These are phyloP conservation scores for Lojkania enalia DNA, from an alignment of 2,329 filamentous ascomycete species.

Conservation along the genomic window DNA sequence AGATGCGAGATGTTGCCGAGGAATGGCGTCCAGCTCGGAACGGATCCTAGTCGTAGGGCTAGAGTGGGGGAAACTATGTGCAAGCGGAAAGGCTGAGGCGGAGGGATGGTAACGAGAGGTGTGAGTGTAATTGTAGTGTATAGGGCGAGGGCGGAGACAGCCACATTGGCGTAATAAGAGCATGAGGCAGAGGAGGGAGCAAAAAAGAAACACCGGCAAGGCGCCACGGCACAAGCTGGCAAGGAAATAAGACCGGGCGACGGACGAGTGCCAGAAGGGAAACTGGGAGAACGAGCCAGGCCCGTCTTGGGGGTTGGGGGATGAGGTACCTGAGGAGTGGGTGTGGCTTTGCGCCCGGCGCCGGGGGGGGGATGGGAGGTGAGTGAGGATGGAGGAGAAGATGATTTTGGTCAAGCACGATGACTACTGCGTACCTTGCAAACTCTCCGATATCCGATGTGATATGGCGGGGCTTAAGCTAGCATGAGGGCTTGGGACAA, in stretches of 20 bases:
- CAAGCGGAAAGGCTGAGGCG: conserved; percentile 22
- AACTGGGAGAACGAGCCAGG: conserved; percentile 27
- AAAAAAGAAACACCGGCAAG: conserved; percentile 34
- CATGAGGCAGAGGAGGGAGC: conserved; percentile 23
- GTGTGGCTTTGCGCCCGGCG: conserved; percentile 39
- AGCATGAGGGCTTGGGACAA: conserved; percentile 30
- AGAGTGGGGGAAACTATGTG: conserved; percentile 26
- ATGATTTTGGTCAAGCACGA: conserved; percentile 15
- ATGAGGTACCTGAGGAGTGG: conserved; percentile 33
- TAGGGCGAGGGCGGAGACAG: conserved; percentile 29
- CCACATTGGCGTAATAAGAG: conserved; percentile 33
- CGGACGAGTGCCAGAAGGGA: conserved; percentile 12
- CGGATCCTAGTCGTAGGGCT: conserved; percentile 32
- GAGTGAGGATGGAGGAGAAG: conserved; percentile 26
- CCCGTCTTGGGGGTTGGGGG: conserved; percentile 29
- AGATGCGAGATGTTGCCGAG: conserved; percentile 23
- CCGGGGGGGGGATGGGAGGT: conserved; percentile 23
- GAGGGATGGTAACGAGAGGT: conserved; percentile 21
- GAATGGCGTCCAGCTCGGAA: conserved; percentile 28
- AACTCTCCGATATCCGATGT: conserved; percentile 44
- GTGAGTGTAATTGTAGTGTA: conserved; percentile 13
- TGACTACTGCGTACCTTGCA: conserved; percentile 29
- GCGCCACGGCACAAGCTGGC: conserved; percentile 35
- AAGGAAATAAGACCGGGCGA: conserved; percentile 30
- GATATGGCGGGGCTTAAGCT: conserved; percentile 37